Evolutionary conservation across 192 early-diverging fungal genomes (phyloP), one percentile per base, ranked within the genome.

Genomic region (Umbelopsis sp.): DNA sequence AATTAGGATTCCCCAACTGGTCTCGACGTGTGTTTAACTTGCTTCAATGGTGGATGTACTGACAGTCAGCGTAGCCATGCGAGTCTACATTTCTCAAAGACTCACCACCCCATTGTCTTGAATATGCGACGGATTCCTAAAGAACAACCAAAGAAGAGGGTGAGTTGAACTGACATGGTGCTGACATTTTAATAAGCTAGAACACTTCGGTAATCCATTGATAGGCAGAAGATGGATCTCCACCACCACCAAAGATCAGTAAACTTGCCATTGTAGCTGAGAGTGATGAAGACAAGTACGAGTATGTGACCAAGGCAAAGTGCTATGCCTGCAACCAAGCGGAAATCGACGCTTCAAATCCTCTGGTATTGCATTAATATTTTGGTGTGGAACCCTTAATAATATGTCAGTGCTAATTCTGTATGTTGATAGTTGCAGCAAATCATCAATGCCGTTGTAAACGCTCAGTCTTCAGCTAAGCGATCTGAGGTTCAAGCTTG

Each of bases 401-500:
- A 32, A 12, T 22, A 25, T 26, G 8, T 2, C 26, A 20, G 8
- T 62, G 34, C 31, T 62, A 20, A 62, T 16, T 20, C 17, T 32
- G 16, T 29, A 20, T 32, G 14, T 21, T 6, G 22, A 9, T 72
- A 94, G 94, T 76, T 92, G 52, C 69, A 82, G 0, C 72, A 75
- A 3, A 82, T 91, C 29, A 83, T 92, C 12, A 86, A 90, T 31
- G 89, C 88, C 8, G 87, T 98, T 21, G 81, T 97, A 71, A 74
- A 79, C 8, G 88, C 96, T 0, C 79, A 93, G 6, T 96, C 97
- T 24, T 92, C 96, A 3, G 88, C 87, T 59, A 90, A 90, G 74
- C 86, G 94, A 71, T 91, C 89, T 2, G 96, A 98, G 77, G 90
- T 97, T 76, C 93, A 96, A 76, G 92, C 93, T 1, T 99, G 97